phyloP scores from a whole-genome alignment of 257 asterid genomes.

The Pogostemon cablin region DNA sequence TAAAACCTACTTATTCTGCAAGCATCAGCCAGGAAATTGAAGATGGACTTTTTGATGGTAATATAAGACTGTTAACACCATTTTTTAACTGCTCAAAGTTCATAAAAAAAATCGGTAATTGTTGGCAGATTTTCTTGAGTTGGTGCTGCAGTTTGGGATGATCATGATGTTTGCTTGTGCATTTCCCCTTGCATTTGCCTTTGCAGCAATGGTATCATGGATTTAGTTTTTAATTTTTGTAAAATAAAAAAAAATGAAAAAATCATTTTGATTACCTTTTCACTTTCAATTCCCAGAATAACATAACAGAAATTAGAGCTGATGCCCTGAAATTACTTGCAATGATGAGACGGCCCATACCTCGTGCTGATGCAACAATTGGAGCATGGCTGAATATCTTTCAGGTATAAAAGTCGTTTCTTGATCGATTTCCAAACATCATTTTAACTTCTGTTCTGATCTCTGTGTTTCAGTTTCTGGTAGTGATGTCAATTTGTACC shows the following conservation, averaged over 20 bases:
- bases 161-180: slow-evolving; percentile 99
- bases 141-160: slow-evolving; percentile 95
- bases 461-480: slow-evolving; percentile 66
- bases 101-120: slow-evolving; percentile 13
- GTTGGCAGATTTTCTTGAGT: slow-evolving; percentile 83
- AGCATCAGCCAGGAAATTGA: slow-evolving; percentile 88
- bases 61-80: neutral
- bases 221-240: neutral
- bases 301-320: slow-evolving; percentile 85
- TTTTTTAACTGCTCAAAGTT: neutral
- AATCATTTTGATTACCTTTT: neutral
- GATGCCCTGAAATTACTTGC: slow-evolving; percentile 91
- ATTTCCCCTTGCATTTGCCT: slow-evolving; percentile 89
- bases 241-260: neutral
- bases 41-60: slow-evolving; percentile 98
- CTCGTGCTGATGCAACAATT: slow-evolving; percentile 80
- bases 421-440: slow-evolving; percentile 1
- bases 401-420: slow-evolving; percentile 54
- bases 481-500: slow-evolving; percentile 88
- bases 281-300: slow-evolving; percentile 53
- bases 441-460: slow-evolving; percentile 10
- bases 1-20: slow-evolving; percentile 85
- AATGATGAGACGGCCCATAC: slow-evolving; percentile 86
- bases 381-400: slow-evolving; percentile 98
- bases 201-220: slow-evolving; percentile 79